A percentile compares a stretch with the other conserved stretches of the same genome.
Conservation (phyloP, 371 early-diverging fungal species). For the Lichtheimia ramosa region DNA sequence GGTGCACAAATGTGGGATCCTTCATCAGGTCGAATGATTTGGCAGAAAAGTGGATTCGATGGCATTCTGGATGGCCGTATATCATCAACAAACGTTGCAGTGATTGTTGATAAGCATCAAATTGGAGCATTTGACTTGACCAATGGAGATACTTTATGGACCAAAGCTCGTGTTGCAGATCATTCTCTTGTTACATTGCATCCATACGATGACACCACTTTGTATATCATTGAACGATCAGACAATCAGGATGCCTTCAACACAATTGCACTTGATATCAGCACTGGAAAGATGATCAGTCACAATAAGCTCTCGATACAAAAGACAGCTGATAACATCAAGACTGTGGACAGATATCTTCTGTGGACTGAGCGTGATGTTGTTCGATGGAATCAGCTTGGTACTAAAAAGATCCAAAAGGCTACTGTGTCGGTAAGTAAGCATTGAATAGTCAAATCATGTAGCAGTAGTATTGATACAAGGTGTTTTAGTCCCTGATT, state of each 20-base stretch:
- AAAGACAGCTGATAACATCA: conserved; percentile 11
- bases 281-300: conserved; percentile 16
- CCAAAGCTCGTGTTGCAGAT: too few relatives aligned
- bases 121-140: not conserved
- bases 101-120: not conserved
- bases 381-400: conserved; percentile 37
- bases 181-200: too few relatives aligned
- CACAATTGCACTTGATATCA: conserved; percentile 15
- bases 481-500: conserved; percentile 9
- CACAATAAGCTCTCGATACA: conserved; percentile 7
- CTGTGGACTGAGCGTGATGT: conserved; percentile 37
- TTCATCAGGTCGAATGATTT: not conserved
- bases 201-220: not conserved
- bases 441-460: not conserved
- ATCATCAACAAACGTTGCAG: not conserved
- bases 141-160: too few relatives aligned
- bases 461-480: conserved; percentile 6
- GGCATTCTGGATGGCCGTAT: not conserved
- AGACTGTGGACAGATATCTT: conserved; percentile 21
- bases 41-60: not conserved
- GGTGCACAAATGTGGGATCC: conserved; percentile 4
- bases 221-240: conserved; percentile 3
- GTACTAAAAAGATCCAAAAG: conserved; percentile 23
- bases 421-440: conserved; percentile 20
- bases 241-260: conserved; percentile 6